A percentile compares a stretch with the other conserved stretches of the same genome.
Conservation (phyloP, 2,329 filamentous ascomycete species). For the Curvularia lunata region DNA sequence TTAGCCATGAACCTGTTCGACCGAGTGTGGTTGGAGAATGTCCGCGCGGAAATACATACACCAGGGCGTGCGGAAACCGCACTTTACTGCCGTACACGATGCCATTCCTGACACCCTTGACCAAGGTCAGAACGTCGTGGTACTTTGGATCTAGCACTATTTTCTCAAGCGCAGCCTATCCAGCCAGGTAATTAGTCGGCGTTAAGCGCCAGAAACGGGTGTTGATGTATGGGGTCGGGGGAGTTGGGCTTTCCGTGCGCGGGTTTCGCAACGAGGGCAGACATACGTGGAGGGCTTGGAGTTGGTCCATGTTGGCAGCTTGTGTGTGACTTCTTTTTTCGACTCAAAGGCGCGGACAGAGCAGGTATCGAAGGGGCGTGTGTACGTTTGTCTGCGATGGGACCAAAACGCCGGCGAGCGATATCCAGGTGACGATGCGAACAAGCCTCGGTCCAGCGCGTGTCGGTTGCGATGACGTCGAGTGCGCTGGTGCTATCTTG, state of each 20-base stretch:
- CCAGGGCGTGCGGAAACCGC: slow-evolving; percentile 95
- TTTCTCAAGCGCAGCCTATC: slow-evolving; percentile 73
- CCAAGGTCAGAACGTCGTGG: slow-evolving; percentile 80
- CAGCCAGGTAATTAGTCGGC: slow-evolving; percentile 8
- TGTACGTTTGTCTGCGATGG: slow-evolving; percentile 9
- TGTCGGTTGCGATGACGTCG: slow-evolving; percentile 26
- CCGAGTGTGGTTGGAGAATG: not conserved
- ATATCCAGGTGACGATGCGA: slow-evolving; percentile 3
- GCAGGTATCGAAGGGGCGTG: not conserved
- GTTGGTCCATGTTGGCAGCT: slow-evolving; percentile 36
- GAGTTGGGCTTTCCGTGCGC: not conserved
- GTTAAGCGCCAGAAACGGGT: not conserved
- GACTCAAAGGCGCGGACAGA: not conserved
- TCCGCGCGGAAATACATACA: slow-evolving; percentile 57
- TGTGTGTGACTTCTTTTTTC: not conserved
- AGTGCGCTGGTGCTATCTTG: slow-evolving; percentile 10
- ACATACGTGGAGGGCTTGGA: slow-evolving; percentile 43
- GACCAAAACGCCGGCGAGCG: slow-evolving; percentile 10
- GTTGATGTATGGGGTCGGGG: not conserved
- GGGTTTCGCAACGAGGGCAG: not conserved
- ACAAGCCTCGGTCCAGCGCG: slow-evolving; percentile 35
- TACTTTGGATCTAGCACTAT: slow-evolving; percentile 83
- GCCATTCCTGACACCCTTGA: slow-evolving; percentile 96
- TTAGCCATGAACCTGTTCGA: slow-evolving; percentile 3
- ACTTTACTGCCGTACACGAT: slow-evolving; percentile 97